These are phyloP conservation scores for Coniochaeta sp. DNA, from an alignment of 2,329 filamentous ascomycete species.

Conservation along the genomic window DNA sequence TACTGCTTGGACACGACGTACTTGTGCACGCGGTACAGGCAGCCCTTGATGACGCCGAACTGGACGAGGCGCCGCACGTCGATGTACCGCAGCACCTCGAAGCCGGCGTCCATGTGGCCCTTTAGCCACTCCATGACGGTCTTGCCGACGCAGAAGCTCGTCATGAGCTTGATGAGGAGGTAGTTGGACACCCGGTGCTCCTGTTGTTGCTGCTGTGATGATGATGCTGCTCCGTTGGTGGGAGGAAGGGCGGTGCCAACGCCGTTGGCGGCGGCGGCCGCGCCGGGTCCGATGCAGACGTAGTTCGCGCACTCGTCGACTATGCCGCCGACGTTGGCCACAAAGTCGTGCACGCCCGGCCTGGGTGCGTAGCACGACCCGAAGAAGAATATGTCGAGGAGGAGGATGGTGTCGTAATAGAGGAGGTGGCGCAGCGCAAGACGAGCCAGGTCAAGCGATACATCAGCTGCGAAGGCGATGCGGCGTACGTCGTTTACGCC, in stretches of 20 bases:
- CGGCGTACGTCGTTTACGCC: conserved; percentile 84
- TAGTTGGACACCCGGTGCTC: conserved; percentile 40
- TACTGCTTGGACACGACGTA: conserved; percentile 69
- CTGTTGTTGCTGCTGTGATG: conserved; percentile 6
- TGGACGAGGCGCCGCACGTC: conserved; percentile 90
- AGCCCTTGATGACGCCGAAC: conserved; percentile 92
- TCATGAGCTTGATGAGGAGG: conserved; percentile 76
- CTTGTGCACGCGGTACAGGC: conserved; percentile 87
- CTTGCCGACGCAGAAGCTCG: conserved; percentile 72
- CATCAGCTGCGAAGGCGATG: conserved; percentile 78
- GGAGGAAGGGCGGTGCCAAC: background rate
- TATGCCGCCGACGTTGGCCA: conserved; percentile 64
- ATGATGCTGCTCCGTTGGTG: conserved; percentile 10
- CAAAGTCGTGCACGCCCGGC: conserved; percentile 70
- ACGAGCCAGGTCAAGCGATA: conserved; percentile 78
- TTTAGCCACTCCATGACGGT: conserved; percentile 85
- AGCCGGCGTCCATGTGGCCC: conserved; percentile 58
- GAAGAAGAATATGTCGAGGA: conserved; percentile 95
- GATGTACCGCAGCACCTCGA: conserved; percentile 64
- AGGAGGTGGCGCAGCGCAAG: conserved; percentile 83
- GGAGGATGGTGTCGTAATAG: conserved; percentile 84
- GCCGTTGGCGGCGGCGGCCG: background rate
- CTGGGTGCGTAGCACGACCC: conserved; percentile 81
- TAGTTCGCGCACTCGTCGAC: conserved; percentile 86
- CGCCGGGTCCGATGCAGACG: conserved; percentile 45